A percentile compares a stretch with the other conserved stretches of the same genome.
Evolutionary conservation across 768 basidiomycete genomes (phyloP).

Genomic region (Russula lepida): DNA sequence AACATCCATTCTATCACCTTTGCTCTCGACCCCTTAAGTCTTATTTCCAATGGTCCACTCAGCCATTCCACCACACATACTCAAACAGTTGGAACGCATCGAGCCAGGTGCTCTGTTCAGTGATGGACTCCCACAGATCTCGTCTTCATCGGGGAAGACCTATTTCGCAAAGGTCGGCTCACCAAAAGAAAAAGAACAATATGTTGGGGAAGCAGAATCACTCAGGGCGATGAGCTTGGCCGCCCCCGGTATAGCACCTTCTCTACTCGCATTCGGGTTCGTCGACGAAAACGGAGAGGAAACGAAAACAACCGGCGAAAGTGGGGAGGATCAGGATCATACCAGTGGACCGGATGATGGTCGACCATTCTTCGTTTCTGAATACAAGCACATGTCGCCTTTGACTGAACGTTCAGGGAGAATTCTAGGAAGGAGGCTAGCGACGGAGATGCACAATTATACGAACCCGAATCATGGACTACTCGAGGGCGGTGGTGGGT

Average conservation of each 20-base stretch:
- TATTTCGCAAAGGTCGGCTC: conserved; percentile 61
- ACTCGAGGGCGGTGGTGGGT: conserved; percentile 28
- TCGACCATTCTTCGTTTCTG: conserved; percentile 60
- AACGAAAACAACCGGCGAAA: neutral
- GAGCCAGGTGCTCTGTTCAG: conserved; percentile 46
- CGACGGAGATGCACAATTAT: conserved; percentile 54
- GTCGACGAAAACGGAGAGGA: conserved; percentile 24
- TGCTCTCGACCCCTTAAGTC: neutral
- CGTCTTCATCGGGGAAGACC: conserved; percentile 45
- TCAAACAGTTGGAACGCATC: conserved; percentile 38
- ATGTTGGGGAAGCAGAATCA: conserved; percentile 58
- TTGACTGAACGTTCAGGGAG: conserved; percentile 41
- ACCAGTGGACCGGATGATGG: conserved; percentile 31
- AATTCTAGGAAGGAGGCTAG: conserved; percentile 51
- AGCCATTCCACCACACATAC: conserved; percentile 27
- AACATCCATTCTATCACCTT: neutral
- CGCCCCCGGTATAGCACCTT: conserved; percentile 62
- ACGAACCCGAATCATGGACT: conserved; percentile 32
- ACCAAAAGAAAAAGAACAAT: conserved; percentile 51
- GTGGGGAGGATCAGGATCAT: conserved; percentile 15
- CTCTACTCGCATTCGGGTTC: conserved; percentile 43
- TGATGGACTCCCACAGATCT: conserved; percentile 38
- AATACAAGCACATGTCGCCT: conserved; percentile 54
- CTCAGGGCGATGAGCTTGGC: conserved; percentile 52
- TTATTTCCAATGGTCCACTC: conserved; percentile 10